Conservation (phyloP, 2,329 filamentous ascomycete species). For the Phialophora tarda region DNA sequence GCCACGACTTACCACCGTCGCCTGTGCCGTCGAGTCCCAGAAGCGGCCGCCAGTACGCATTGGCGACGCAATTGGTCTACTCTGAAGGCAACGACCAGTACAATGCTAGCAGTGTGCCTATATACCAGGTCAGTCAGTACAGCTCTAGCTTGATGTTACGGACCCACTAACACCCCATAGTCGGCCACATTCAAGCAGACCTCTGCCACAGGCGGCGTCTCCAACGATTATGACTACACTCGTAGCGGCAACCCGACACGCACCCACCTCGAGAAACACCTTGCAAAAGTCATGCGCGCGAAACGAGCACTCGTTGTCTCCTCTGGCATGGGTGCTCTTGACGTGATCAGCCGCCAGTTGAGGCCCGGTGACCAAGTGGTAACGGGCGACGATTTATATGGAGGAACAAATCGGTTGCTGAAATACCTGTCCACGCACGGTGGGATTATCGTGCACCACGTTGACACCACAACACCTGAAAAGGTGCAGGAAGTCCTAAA, state of each 20-base stretch:
- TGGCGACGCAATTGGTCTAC: slow-evolving; percentile 95
- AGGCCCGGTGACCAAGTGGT: slow-evolving; percentile 95
- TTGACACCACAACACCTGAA: slow-evolving; percentile 84
- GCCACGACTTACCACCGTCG: slow-evolving; percentile 85
- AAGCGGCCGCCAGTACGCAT: slow-evolving; percentile 84
- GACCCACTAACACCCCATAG: slow-evolving; percentile 46
- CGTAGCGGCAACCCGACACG: slow-evolving; percentile 96
- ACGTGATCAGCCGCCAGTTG: slow-evolving; percentile 91
- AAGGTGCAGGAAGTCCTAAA: slow-evolving; percentile 72
- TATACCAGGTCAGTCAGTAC: slow-evolving; percentile 72
- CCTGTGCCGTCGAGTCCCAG: slow-evolving; percentile 90
- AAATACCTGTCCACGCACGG: slow-evolving; percentile 89
- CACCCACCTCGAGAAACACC: slow-evolving; percentile 91
- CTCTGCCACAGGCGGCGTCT: slow-evolving; percentile 68
- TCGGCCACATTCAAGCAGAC: slow-evolving; percentile 97
- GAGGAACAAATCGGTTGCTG: slow-evolving; percentile 89
- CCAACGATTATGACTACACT: slow-evolving; percentile 93
- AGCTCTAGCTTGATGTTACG: not conserved
- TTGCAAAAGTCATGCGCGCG: slow-evolving; percentile 99
- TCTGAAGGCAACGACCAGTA: slow-evolving; percentile 97
- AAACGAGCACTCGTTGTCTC: slow-evolving; percentile 88
- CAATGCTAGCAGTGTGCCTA: slow-evolving; percentile 92
- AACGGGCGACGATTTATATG: slow-evolving; percentile 95
- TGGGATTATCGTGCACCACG: slow-evolving; percentile 92
- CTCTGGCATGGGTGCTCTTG: slow-evolving; percentile 95